These are phyloP conservation scores for Phytophthora idaei DNA, from an alignment of 352 stramenopile species.

Conservation along the genomic window DNA sequence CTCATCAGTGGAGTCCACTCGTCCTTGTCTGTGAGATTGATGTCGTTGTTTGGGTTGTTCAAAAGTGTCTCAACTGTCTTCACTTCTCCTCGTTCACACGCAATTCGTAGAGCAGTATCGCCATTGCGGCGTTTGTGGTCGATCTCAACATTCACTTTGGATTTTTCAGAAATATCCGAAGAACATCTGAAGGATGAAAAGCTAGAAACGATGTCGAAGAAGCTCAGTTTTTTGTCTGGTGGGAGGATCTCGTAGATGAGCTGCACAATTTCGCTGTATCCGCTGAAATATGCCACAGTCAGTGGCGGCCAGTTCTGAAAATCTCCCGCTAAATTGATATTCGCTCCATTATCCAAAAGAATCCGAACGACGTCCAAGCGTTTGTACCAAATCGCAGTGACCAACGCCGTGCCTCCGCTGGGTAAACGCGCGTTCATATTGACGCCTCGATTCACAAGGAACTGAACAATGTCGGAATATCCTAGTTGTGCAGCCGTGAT, in stretches of 20 bases:
- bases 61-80: constrained; percentile 17
- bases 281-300: constrained; percentile 28
- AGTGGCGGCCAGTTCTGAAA: constrained; percentile 22
- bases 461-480: constrained; percentile 18
- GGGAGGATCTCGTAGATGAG: constrained; percentile 19
- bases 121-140: constrained; percentile 29
- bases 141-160: constrained; percentile 1
- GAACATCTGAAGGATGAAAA: neutral
- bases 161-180: neutral
- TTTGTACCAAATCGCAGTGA: constrained; percentile 20
- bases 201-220: constrained; percentile 4
- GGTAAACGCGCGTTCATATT: constrained; percentile 14
- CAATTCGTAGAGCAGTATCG: constrained; percentile 26
- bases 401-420: constrained; percentile 15
- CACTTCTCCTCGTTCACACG: constrained; percentile 14
- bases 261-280: constrained; percentile 25
- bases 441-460: constrained; percentile 9
- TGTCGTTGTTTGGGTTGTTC: constrained; percentile 17
- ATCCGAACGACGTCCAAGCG: constrained; percentile 21
- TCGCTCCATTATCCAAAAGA: constrained; percentile 20
- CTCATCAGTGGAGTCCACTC: constrained; percentile 22
- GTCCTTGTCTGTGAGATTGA: constrained; percentile 13
- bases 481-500: constrained; percentile 23
- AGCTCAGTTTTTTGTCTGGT: neutral
- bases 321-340: constrained; percentile 26